Evolutionary conservation across 306 rosid species (phyloP), one percentile per base, ranked within the genome.

Genomic region (Lathyrus oleraceus): DNA sequence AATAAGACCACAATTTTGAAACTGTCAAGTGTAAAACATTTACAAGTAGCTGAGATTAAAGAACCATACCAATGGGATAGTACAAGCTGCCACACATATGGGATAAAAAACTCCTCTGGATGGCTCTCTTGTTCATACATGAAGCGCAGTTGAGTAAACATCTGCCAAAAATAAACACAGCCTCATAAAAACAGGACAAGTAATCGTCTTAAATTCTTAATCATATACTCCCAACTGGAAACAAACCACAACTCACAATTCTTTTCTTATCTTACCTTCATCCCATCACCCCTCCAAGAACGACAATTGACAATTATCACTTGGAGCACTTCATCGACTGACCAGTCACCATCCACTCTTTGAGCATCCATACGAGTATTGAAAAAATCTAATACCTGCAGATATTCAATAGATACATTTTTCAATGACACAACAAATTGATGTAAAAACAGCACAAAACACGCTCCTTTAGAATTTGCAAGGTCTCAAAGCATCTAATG

Each of bases 61-160:
- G 73, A 81, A 70, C 28, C 76, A 67, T 89, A 95, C 97, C 99
- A 86, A 53, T 83, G 89, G 30, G 97, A 88, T 74, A 95, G 84
- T 62, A 87, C 90, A 71, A 95, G 88, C 87, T 91, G 96, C 99
- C 99, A 95, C 69, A 91, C 84, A 51, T 91, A 95, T 15, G 99
- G 99, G 61, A 89, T 95, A 68, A 95, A 95, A 78, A 95, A 95
- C 81, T 95, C 99, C 81, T 95, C 97, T 0, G 99, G 99, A 79
- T 85, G 95, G 79, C 92, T 89, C 84, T 95, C 96, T 91, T 95
- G 99, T 81, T 95, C 99, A 59, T 95, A 95, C 65, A 96, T 95
- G 84, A 91, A 95, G 67, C 97, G 96, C 83, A 95, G 77, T 81
- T 89, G 96, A 43, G 96, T 95, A 68, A 87, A 95, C 99, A 95